These are phyloP conservation scores for Leavenworthia alabamica DNA, from an alignment of 345 rosid species.

Conservation along the genomic window DNA sequence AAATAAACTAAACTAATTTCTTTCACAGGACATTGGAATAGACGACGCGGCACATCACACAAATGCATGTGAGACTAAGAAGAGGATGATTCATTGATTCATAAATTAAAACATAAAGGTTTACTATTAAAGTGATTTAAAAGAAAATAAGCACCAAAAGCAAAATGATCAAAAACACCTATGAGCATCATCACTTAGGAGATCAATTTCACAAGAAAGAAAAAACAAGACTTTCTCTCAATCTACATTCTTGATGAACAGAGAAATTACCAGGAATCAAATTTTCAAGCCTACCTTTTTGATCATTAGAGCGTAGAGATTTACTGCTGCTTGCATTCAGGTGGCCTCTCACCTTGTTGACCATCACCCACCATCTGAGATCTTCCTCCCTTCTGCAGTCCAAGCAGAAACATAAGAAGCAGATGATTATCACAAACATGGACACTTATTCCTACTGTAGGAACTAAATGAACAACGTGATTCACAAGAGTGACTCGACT, in stretches of 20 bases:
- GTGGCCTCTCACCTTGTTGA: conserved; percentile 68
- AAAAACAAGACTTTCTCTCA: neutral
- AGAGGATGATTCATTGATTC: neutral
- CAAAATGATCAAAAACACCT: conserved; percentile 6
- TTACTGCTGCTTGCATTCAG: conserved; percentile 91
- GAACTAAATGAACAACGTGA: neutral
- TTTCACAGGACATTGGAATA: neutral
- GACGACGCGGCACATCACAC: neutral
- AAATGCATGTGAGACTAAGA: neutral
- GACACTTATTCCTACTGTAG: neutral
- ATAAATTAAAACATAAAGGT: conserved; percentile 4
- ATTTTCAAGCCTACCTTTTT: neutral
- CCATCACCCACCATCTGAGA: conserved; percentile 33
- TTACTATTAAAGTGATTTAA: neutral
- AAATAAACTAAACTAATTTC: neutral
- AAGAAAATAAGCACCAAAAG: neutral
- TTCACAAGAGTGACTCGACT: neutral
- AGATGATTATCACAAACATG: neutral
- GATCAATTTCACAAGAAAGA: neutral
- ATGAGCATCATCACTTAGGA: neutral
- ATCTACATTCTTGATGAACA: neutral
- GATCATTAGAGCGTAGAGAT: neutral
- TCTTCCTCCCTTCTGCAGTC: conserved; percentile 48
- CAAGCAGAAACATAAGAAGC: neutral
- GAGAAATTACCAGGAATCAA: neutral